Percentiles rank a stretch among this genome's conserved stretches.
Conservation (phyloP, 768 basidiomycete genomes). For the Mycena albidolilacea region DNA sequence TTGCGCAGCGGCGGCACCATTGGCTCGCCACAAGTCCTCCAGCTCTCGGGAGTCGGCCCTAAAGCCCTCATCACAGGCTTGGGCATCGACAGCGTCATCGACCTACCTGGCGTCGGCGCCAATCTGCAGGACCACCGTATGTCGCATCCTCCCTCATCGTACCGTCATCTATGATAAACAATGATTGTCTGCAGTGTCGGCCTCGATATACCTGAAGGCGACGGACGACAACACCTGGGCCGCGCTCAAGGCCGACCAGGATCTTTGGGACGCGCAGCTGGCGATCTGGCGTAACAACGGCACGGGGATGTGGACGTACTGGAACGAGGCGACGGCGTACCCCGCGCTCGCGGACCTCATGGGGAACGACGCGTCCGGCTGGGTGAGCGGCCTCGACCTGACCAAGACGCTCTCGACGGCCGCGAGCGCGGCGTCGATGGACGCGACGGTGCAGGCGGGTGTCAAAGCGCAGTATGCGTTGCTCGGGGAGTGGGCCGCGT, state of each 20-base stretch:
- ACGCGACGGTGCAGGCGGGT: slow-evolving; percentile 36
- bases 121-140: slow-evolving; percentile 39
- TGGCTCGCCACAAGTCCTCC: slow-evolving; percentile 37
- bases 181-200: slow-evolving; percentile 14
- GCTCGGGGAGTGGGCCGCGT: slow-evolving; percentile 23
- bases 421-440: slow-evolving; percentile 27
- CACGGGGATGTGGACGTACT: slow-evolving; percentile 40
- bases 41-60: slow-evolving; percentile 38
- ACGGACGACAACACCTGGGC: slow-evolving; percentile 38
- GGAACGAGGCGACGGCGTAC: slow-evolving; percentile 40
- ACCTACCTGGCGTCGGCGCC: slow-evolving; percentile 37
- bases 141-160: neutral
- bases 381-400: slow-evolving; percentile 25
- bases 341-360: slow-evolving; percentile 33
- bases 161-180: neutral
- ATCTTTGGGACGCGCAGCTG: slow-evolving; percentile 32
- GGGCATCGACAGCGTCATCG: slow-evolving; percentile 36
- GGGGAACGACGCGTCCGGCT: slow-evolving; percentile 21
- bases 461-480: slow-evolving; percentile 38
- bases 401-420: slow-evolving; percentile 27
- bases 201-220: slow-evolving; percentile 30
- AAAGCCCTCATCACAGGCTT: slow-evolving; percentile 29
- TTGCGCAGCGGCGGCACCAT: slow-evolving; percentile 31
- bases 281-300: slow-evolving; percentile 36
- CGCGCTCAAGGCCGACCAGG: slow-evolving; percentile 25